Evolutionary conservation across 805 yeast species (phyloP), one percentile per base, ranked within the genome.

Genomic region (Ogataea neopini): DNA sequence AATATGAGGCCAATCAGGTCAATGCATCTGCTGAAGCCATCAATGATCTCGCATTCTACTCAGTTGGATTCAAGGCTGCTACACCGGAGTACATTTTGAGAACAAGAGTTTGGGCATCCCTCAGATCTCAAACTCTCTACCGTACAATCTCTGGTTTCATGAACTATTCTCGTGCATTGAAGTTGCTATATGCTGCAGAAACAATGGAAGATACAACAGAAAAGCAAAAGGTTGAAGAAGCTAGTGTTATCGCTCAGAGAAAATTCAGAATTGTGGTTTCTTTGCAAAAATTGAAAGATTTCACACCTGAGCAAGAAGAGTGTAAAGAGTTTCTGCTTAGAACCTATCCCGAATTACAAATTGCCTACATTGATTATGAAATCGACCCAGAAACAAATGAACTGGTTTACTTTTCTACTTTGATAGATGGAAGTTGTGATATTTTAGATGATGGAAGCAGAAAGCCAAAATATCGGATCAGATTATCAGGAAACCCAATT

Each of bases 21-120:
- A 49, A 43, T 34, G 37, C 39, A 23, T 49, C 47, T 18, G 54
- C 58, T 18, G 55, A 48, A 17, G 48, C 58, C 6, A 32, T 43
- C 11, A 76, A 75, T 49, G 89, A 86, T 49, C 61, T 86, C 15
- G 90, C 94, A 0, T 84, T 73, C 54, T 79, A 81, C 52, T 78
- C 82, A 49, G 70, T 85, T 54, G 95, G 95, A 0, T 87, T 84
- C 66, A 83, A 81, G 53, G 72, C 79, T 26, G 77, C 88, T 0
- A 73, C 80, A 2, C 83, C 86, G 0, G 84, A 83, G 51, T 79
- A 77, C 57, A 75, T 81, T 5, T 61, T 84, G 49, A 71, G 94
- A 61, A 88, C 96, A 0, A 71, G 96, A 57, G 76, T 88, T 2
- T 88, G 96, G 96, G 87, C 96, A 0, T 87, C 96, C 0, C 68